Evolutionary conservation across 164 flowering plant genomes (phyloP).

Genomic region (Protea cynaroides): DNA sequence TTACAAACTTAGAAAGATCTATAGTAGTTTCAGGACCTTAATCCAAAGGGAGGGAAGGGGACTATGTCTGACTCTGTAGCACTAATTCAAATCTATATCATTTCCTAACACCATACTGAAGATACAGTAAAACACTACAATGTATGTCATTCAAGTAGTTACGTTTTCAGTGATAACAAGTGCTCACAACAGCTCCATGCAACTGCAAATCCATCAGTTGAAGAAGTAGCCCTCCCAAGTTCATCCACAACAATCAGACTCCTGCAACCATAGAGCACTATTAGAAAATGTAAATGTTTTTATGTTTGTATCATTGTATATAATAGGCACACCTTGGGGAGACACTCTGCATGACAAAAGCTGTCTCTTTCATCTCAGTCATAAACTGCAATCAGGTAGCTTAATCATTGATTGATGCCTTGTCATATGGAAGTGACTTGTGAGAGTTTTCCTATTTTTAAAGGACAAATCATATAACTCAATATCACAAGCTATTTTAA

Average conservation of each 20-base stretch:
- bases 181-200: conserved; percentile 99
- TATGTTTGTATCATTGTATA: background rate
- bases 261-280: conserved; percentile 27
- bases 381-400: conserved; percentile 55
- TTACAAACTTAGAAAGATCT: too few species aligned
- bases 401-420: background rate
- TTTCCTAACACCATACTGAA: background rate
- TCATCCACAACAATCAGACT: conserved; percentile 96
- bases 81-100: background rate
- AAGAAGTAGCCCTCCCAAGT: conserved; percentile 97
- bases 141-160: conserved; percentile 14
- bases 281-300: background rate
- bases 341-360: conserved; percentile 91
- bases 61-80: background rate
- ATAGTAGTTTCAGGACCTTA: too few species aligned
- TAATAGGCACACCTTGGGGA: conserved; percentile 48
- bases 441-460: too few species aligned
- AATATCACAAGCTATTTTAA: background rate
- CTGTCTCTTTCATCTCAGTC: conserved; percentile 99
- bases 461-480: background rate
- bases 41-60: too few species aligned
- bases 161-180: conserved; percentile 83
- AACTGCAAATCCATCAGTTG: conserved; percentile 92
- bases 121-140: too few species aligned
- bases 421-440: background rate